Conservation (phyloP, 345 rosid genomes). For the Pelargonium nanum region DNA sequence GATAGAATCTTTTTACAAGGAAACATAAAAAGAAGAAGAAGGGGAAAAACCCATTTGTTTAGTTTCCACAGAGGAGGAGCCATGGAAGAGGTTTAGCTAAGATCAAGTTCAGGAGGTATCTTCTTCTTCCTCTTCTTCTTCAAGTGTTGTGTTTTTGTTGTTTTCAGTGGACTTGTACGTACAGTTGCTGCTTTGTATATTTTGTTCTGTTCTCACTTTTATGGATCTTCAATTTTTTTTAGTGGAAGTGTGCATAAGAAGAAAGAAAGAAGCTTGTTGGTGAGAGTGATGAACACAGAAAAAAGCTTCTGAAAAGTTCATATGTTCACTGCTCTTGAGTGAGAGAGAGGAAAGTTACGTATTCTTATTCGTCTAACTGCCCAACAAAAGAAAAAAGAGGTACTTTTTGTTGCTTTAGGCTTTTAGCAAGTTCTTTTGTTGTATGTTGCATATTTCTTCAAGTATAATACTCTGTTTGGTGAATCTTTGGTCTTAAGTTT, state of each 20-base stretch:
- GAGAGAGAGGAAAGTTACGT: not conserved
- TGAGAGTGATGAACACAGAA: not conserved
- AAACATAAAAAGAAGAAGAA: not conserved
- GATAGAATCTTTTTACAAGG: not conserved
- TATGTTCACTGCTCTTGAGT: not conserved
- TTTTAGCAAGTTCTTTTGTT: not conserved
- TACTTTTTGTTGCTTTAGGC: not conserved
- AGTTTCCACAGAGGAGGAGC: not conserved
- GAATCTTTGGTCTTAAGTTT: not conserved
- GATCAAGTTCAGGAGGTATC: not conserved
- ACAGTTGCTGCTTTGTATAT: not conserved
- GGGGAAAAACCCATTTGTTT: not conserved
- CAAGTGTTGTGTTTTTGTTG: not conserved
- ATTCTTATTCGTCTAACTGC: not conserved
- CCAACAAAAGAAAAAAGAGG: not conserved
- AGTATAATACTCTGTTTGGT: not conserved
- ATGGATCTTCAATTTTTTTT: not conserved
- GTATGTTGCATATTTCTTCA: not conserved
- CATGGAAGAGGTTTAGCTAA: not conserved
- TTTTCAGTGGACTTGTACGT: not conserved
- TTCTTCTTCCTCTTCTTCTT: not conserved
- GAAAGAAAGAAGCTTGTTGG: not conserved
- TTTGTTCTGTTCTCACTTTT: not conserved
- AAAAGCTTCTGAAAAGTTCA: conserved; percentile 1
- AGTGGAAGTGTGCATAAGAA: not conserved